Evolutionary conservation across 2,329 filamentous ascomycete species (phyloP).

Genomic region (Hypoxylon sp.): DNA sequence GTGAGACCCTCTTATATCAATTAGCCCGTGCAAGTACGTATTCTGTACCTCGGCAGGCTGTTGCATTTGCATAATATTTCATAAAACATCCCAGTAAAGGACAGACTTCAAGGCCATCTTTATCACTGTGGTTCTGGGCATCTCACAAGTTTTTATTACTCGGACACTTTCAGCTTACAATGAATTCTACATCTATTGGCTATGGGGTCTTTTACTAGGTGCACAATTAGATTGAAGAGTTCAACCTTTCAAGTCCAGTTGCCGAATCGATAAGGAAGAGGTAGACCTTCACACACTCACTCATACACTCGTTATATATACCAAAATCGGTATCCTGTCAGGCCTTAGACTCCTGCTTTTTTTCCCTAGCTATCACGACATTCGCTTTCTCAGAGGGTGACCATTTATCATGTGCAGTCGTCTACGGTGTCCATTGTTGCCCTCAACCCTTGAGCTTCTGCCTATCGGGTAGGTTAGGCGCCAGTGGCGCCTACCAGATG

Average conservation of each 20-base stretch:
- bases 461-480: too few relatives aligned
- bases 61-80: not conserved
- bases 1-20: slow-evolving; percentile 12
- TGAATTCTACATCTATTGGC: not conserved
- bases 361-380: slow-evolving; percentile 53
- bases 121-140: too few relatives aligned
- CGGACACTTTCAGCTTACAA: too few relatives aligned
- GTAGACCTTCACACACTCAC: too few relatives aligned
- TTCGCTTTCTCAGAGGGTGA: slow-evolving; percentile 43
- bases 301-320: slow-evolving; percentile 50
- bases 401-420: slow-evolving; percentile 52
- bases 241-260: slow-evolving; percentile 49
- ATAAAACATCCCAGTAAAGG: too few relatives aligned
- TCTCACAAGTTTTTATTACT: too few relatives aligned
- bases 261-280: slow-evolving; percentile 51
- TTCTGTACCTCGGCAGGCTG: too few relatives aligned
- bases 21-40: not conserved
- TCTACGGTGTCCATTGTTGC: slow-evolving; percentile 52
- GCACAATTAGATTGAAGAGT: not conserved
- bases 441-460: slow-evolving; percentile 53
- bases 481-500: slow-evolving; percentile 56
- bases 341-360: slow-evolving; percentile 49
- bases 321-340: slow-evolving; percentile 44
- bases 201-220: too few relatives aligned
- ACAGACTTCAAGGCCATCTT: too few relatives aligned